phyloP scores from a whole-genome alignment of 257 asterid genomes.

The Lithospermum erythrorhizon region DNA sequence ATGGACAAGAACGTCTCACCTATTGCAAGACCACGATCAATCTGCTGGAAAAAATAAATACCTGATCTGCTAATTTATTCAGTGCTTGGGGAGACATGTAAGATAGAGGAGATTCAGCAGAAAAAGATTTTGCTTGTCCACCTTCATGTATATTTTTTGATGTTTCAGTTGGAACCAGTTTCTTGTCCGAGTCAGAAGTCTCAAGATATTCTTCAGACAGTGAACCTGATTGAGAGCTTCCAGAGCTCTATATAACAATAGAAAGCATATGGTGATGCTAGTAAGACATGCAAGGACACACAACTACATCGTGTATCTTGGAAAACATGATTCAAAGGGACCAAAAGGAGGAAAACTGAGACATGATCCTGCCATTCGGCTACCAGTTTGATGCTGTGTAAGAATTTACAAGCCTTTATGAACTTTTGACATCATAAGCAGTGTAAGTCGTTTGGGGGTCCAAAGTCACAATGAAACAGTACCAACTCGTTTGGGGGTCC shows the following conservation, averaged over 20 bases:
- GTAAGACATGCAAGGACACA: too few species aligned
- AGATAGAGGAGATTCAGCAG: too few species aligned
- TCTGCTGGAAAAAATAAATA: constrained; percentile 13
- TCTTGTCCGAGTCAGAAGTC: background rate
- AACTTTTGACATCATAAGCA: too few species aligned
- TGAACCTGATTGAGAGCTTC: background rate
- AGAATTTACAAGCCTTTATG: background rate
- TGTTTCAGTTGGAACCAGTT: background rate
- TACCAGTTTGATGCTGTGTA: too few species aligned
- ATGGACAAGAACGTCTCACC: constrained; percentile 14
- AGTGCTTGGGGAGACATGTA: too few species aligned
- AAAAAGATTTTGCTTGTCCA: background rate
- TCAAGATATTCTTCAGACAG: background rate
- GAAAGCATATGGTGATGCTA: too few species aligned
- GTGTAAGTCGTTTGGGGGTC: too few species aligned
- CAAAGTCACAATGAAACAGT: too few species aligned
- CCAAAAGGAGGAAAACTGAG: background rate
- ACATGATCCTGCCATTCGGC: background rate
- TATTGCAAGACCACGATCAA: constrained; percentile 7
- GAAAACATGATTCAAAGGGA: too few species aligned
- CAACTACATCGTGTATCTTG: too few species aligned
- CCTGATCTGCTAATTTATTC: constrained; percentile 55
- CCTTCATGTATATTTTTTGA: background rate
- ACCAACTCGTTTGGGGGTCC: background rate
- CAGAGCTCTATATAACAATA: background rate